Evolutionary conservation across 2,329 filamentous ascomycete species (phyloP), one percentile per base, ranked within the genome.

Genomic region (Diaporthe caulivora): DNA sequence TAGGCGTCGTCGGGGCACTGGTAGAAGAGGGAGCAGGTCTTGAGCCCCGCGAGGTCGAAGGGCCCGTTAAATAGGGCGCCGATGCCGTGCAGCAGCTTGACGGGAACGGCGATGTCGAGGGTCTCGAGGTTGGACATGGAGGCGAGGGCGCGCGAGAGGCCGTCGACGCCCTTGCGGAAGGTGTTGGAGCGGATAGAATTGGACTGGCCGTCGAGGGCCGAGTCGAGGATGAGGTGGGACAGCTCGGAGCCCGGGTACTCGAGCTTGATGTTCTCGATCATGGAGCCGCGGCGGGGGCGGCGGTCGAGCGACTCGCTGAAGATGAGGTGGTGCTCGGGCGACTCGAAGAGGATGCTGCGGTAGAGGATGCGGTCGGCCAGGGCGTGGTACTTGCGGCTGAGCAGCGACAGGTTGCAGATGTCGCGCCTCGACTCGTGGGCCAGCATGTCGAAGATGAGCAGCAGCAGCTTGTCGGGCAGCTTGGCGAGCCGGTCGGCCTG

Each of bases 91-190:
- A 86, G 80, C 47, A 88, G 78, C 17, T 77, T 79, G 24, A 81
- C 83, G 0, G 86, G 86, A 0, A 87, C 86, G 9, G 83, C 82
- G 24, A 88, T 80, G 70, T 86, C 83, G 7, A 88, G 80, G 17
- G 81, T 84, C 77, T 86, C 84, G 31, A 88, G 79, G 77, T 88
- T 87, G 26, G 84, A 86, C 86, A 88, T 87, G 67, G 83, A 83
- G 5, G 85, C 84, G 44, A 88, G 84, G 55, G 85, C 85, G 75
- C 84, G 84, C 31, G 85, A 85, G 34, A 88, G 80, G 69, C 80
- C 82, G 76, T 87, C 86, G 72, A 84, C 82, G 55, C 80, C 82
- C 71, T 78, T 74, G 31, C 81, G 78, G 40, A 73, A 74, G 68
- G 81, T 80, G 72, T 81, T 80, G 1, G 80, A 80, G 31, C 42